These are phyloP conservation scores for Climacium dendroides DNA, from an alignment of 225 moss, liverwort and hornwort genomes.

Conservation along the genomic window DNA sequence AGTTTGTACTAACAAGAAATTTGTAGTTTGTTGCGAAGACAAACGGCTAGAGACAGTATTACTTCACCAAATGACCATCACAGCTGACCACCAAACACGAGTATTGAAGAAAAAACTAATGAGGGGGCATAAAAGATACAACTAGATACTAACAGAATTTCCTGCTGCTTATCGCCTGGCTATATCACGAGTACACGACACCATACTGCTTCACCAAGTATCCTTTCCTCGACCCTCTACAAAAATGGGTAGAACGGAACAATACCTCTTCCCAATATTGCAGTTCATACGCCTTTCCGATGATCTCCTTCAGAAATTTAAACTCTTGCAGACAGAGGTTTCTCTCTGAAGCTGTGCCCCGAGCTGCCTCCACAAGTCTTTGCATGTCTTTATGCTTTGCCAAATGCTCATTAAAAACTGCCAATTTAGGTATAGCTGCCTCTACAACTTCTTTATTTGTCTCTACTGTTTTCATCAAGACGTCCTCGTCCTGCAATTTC, in stretches of 20 bases:
- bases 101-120: background rate
- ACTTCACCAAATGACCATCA: background rate
- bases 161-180: background rate
- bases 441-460: slow-evolving; percentile 46
- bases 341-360: slow-evolving; percentile 45
- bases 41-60: background rate
- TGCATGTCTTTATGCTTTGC: slow-evolving; percentile 50
- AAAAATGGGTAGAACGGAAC: background rate
- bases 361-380: slow-evolving; percentile 39
- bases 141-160: background rate
- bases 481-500: slow-evolving; percentile 82
- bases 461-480: slow-evolving; percentile 35
- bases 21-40: background rate
- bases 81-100: background rate
- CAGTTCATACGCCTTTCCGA: slow-evolving; percentile 25
- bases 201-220: background rate
- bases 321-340: slow-evolving; percentile 53
- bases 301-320: slow-evolving; percentile 27
- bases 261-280: slow-evolving; percentile 92
- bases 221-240: background rate
- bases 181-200: background rate
- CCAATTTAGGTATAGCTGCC: slow-evolving; percentile 45
- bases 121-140: background rate
- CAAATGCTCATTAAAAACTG: slow-evolving; percentile 34
- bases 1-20: background rate